Percentiles rank a stretch among this genome's conserved stretches.
These are phyloP conservation scores for Lactarius sp. DNA, from an alignment of 768 basidiomycete species.

Conservation along the genomic window DNA sequence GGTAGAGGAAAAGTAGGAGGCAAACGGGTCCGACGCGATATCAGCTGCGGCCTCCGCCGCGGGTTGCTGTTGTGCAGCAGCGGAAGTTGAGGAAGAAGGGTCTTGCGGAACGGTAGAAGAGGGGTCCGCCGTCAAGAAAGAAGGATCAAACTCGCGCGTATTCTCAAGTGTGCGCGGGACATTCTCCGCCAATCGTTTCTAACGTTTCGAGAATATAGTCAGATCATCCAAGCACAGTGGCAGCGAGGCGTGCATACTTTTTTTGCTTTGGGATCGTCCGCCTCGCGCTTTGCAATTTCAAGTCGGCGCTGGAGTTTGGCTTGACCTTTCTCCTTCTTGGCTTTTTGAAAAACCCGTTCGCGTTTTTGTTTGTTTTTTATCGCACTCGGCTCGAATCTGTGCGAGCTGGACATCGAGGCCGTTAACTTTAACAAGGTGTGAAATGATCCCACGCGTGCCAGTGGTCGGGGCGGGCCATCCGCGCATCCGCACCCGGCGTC, in stretches of 20 bases:
- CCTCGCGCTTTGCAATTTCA: constrained; percentile 71
- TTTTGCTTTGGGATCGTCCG: constrained; percentile 68
- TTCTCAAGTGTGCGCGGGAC: constrained; percentile 92
- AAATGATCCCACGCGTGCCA: neutral
- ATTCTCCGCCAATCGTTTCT: constrained; percentile 84
- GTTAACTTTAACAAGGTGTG: neutral
- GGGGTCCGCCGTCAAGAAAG: constrained; percentile 54
- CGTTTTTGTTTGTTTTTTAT: constrained; percentile 90
- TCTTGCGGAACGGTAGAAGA: constrained; percentile 22
- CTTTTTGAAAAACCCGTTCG: constrained; percentile 67
- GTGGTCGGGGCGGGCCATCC: neutral
- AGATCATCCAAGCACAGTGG: neutral
- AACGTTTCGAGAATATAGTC: neutral
- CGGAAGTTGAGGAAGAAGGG: constrained; percentile 28
- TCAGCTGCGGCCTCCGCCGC: constrained; percentile 60
- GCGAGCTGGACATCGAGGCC: constrained; percentile 44
- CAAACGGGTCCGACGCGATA: constrained; percentile 70
- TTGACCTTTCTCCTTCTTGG: constrained; percentile 73
- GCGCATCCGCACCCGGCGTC: neutral
- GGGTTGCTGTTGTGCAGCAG: constrained; percentile 31
- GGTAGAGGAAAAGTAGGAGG: constrained; percentile 72
- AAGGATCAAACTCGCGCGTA: constrained; percentile 78
- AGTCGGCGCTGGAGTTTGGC: constrained; percentile 77
- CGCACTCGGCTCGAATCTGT: constrained; percentile 54
- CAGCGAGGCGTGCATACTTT: constrained; percentile 45